Percentiles rank a stretch among this genome's conserved stretches.
Evolutionary conservation across 1,139 yeast species (phyloP).

Genomic region (Hemisphaericaspora xylofermentans): DNA sequence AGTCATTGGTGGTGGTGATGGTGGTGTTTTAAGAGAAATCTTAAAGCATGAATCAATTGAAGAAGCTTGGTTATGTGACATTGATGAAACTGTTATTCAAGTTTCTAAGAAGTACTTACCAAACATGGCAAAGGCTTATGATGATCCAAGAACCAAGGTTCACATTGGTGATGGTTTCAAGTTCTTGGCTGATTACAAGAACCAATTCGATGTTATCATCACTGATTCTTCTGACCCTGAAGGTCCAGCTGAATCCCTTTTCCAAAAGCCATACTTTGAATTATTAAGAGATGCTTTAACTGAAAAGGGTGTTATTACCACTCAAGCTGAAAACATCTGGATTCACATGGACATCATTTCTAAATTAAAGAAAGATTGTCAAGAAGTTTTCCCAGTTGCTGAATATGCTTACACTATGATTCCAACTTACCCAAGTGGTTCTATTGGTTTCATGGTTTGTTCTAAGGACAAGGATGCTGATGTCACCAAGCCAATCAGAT

Average conservation of each 20-base stretch:
- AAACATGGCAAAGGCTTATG: constrained; percentile 75
- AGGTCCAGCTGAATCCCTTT: constrained; percentile 90
- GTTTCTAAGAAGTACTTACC: constrained; percentile 83
- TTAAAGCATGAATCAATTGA: constrained; percentile 83
- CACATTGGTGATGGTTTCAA: constrained; percentile 92
- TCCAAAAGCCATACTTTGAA: constrained; percentile 84
- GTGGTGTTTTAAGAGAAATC: constrained; percentile 91
- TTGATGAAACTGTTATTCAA: constrained; percentile 85
- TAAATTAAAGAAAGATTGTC: constrained; percentile 72
- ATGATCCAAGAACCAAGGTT: constrained; percentile 78
- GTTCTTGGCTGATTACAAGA: constrained; percentile 69
- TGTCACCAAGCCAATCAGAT: constrained; percentile 67
- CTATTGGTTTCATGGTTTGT: constrained; percentile 92
- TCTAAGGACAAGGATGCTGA: constrained; percentile 66
- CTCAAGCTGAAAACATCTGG: constrained; percentile 93
- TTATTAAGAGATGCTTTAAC: constrained; percentile 78
- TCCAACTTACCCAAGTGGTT: constrained; percentile 94
- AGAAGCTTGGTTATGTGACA: constrained; percentile 86
- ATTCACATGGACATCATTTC: constrained; percentile 77
- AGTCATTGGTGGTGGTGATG: constrained; percentile 96
- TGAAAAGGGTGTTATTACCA: constrained; percentile 83
- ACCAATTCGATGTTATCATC: constrained; percentile 82
- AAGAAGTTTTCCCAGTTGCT: constrained; percentile 80
- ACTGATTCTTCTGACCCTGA: constrained; percentile 97
- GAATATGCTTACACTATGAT: constrained; percentile 86